These are phyloP conservation scores for Penicillium diatomitis DNA, from an alignment of 495 filamentous ascomycete species.

Conservation along the genomic window DNA sequence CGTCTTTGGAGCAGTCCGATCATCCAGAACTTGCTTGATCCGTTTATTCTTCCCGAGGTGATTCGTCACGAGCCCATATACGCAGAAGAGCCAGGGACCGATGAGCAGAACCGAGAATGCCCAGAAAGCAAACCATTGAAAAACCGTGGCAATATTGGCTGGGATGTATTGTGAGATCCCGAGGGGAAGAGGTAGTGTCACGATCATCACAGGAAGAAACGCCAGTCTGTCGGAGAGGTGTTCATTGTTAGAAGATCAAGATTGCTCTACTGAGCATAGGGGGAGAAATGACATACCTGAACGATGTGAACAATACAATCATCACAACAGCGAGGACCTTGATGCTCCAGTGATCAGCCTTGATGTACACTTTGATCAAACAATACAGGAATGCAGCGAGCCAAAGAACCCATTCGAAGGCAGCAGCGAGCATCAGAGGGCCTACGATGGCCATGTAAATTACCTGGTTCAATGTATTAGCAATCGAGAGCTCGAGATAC, in stretches of 20 bases:
- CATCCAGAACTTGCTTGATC: conserved; percentile 78
- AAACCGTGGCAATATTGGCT: conserved; percentile 47
- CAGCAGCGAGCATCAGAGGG: conserved; percentile 71
- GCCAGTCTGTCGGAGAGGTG: conserved; percentile 47
- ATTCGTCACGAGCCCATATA: conserved; percentile 82
- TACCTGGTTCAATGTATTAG: conserved; percentile 38
- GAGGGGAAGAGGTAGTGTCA: conserved; percentile 78
- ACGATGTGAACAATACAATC: conserved; percentile 57
- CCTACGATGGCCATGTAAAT: conserved; percentile 78
- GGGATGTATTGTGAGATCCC: conserved; percentile 67
- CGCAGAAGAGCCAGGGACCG: conserved; percentile 86
- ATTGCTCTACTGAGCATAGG: neutral
- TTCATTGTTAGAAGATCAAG: neutral
- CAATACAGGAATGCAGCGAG: conserved; percentile 89
- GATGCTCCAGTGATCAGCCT: conserved; percentile 82
- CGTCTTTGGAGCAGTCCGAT: conserved; percentile 81
- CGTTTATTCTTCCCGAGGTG: conserved; percentile 70
- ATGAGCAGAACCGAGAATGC: conserved; percentile 79
- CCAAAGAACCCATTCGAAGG: conserved; percentile 93
- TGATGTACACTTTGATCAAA: conserved; percentile 75
- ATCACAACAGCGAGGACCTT: conserved; percentile 67
- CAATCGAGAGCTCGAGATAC: no score
- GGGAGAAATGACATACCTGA: conserved; percentile 50
- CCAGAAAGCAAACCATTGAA: conserved; percentile 97
- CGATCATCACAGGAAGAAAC: conserved; percentile 90